Evolutionary conservation across 2,329 filamentous ascomycete species (phyloP), one percentile per base, ranked within the genome.

Genomic region (Verticillium dahliae): DNA sequence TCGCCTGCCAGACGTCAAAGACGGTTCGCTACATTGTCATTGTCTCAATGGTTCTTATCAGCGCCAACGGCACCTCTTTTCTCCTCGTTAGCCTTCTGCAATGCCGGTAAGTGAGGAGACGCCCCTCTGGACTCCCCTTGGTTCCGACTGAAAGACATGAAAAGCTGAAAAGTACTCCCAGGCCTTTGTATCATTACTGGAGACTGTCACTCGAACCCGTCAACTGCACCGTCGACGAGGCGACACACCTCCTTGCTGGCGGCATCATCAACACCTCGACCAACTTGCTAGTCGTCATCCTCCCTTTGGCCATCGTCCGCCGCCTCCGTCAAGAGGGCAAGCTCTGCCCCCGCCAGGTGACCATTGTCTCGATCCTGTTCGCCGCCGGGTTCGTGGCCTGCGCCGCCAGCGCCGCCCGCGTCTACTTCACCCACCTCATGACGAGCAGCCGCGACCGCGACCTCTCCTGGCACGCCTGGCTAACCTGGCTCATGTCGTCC

Each of bases 241-340:
- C 80, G 2, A 72, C 74, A 0, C 81, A 84, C 58, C 76, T 85
- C 34, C 76, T 83, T 35, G 77, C 78, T 39, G 77, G 85, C 39
- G 84, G 85, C 1, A 80, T 83, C 34, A 78, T 86, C 64, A 87
- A 87, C 70, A 86, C 86, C 56, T 67, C 81, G 54, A 86, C 84
- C 6, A 84, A 88, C 69, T 78, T 88, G 54, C 68, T 81, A 11
- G 78, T 82, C n/a, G 81, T 82, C 39, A 68, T 80, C 0, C 71
- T 86, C 3, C 83, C 82, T 1, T 77, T 85, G 56, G 74, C 74
- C 27, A 78, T 77, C 3, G 74, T 83, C 9, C 71, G 77, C 65
- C 70, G 72, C 15, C 57, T 58, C 38, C 57, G 45, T 6, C 22
- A 39, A 38, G 70, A 72, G 14, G 69, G 82, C 1, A 75, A 80